Conservation (phyloP, 306 rosid species). For the Casuarina glauca region DNA sequence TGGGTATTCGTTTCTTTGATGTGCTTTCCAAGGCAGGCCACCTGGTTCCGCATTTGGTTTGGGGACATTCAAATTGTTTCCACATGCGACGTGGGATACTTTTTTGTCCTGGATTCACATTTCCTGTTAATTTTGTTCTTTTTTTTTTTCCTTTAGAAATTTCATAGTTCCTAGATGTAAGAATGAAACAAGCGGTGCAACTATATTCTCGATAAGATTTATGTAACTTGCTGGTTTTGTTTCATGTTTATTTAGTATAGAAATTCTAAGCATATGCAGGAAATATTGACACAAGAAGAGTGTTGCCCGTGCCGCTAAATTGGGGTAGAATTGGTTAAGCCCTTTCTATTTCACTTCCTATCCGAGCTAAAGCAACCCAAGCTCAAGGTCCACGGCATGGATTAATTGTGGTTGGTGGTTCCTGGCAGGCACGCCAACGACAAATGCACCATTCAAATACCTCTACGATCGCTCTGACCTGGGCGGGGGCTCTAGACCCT, state of each 20-base stretch:
- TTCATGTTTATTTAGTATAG: neutral
- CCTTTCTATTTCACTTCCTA: no score
- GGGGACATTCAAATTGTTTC: constrained; percentile 43
- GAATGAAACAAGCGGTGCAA: constrained; percentile 13
- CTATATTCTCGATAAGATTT: neutral
- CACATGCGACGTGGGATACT: constrained; percentile 37
- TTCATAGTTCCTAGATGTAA: constrained; percentile 21
- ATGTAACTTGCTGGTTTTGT: neutral
- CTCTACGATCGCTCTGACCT: no score
- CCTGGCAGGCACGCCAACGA: no score
- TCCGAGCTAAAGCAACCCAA: no score
- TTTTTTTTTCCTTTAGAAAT: neutral
- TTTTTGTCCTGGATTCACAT: constrained; percentile 38
- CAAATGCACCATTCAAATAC: no score
- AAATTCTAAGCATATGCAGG: neutral
- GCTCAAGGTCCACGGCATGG: no score
- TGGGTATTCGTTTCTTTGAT: constrained; percentile 45
- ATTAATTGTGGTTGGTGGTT: no score
- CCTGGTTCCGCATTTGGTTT: constrained; percentile 33
- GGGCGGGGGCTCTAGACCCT: no score
- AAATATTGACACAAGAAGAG: no score
- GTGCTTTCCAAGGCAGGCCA: constrained; percentile 54
- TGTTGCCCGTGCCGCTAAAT: no score
- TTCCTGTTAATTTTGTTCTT: constrained; percentile 19
- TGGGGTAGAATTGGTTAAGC: no score